These are phyloP conservation scores for Calycina herbarum DNA, from an alignment of 2,329 filamentous ascomycete species.

Conservation along the genomic window DNA sequence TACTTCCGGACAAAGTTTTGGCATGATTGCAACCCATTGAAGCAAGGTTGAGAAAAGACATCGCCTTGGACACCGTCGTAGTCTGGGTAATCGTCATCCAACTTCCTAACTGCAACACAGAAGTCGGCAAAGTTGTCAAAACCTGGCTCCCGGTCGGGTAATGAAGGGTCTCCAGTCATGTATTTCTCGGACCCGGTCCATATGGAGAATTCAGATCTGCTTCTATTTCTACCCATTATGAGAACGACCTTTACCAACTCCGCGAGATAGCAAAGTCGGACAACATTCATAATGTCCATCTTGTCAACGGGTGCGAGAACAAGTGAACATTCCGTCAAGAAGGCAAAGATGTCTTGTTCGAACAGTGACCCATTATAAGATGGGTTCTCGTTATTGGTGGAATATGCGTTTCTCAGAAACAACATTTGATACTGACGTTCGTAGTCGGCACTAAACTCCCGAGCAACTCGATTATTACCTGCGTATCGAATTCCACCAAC, in stretches of 20 bases:
- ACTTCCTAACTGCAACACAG: conserved; percentile 25
- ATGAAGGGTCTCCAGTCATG: neutral
- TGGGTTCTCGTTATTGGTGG: conserved; percentile 32
- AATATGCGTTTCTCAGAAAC: conserved; percentile 46
- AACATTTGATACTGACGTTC: conserved; percentile 74
- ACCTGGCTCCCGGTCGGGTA: conserved; percentile 13
- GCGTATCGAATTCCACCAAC: conserved; percentile 67
- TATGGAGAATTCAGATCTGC: conserved; percentile 49
- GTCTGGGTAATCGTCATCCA: conserved; percentile 15
- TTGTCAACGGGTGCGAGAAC: conserved; percentile 66
- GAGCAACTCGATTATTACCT: conserved; percentile 60
- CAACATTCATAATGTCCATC: conserved; percentile 74
- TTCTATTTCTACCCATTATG: conserved; percentile 56
- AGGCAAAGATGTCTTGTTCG: conserved; percentile 71
- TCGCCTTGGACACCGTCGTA: conserved; percentile 8
- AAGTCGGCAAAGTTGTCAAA: conserved; percentile 30
- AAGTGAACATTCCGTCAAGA: conserved; percentile 77
- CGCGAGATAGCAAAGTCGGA: conserved; percentile 84
- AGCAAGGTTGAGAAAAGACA: conserved; percentile 56
- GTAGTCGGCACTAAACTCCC: conserved; percentile 67
- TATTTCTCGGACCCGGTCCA: conserved; percentile 25
- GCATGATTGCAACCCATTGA: conserved; percentile 55
- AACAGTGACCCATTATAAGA: conserved; percentile 57
- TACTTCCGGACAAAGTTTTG: conserved; percentile 73
- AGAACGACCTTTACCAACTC: conserved; percentile 83